Conservation (phyloP, 441 rosid genomes). For the Omphalea diandra region DNA sequence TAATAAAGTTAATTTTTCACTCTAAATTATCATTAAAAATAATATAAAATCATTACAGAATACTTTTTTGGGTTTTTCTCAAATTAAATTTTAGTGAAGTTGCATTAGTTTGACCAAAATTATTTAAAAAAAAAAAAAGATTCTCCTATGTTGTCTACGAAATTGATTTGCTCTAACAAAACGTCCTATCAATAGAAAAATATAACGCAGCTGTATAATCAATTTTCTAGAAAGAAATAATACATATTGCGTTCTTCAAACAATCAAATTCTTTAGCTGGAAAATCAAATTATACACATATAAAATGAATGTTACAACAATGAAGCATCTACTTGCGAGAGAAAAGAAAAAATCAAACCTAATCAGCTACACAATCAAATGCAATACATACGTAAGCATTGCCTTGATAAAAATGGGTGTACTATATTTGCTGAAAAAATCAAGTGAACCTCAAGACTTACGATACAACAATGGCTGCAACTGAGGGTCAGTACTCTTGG, state of each 20-base stretch:
- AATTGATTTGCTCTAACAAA: too few relatives aligned
- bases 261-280: slow-evolving; percentile 9
- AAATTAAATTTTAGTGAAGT: too few relatives aligned
- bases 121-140: too few relatives aligned
- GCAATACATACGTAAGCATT: not conserved
- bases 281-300: not conserved
- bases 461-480: slow-evolving; percentile 53
- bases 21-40: too few relatives aligned
- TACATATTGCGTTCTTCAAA: slow-evolving; percentile 6
- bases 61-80: too few relatives aligned
- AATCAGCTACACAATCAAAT: not conserved
- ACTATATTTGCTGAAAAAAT: not conserved
- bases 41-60: too few relatives aligned
- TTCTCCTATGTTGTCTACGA: too few relatives aligned
- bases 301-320: slow-evolving; percentile 8
- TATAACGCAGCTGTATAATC: too few relatives aligned
- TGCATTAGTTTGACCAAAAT: too few relatives aligned
- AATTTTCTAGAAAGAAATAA: too few relatives aligned
- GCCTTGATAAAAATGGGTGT: slow-evolving; percentile 26
- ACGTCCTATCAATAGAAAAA: too few relatives aligned
- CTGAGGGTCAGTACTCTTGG: slow-evolving; percentile 40
- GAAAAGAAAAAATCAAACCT: slow-evolving; percentile 18
- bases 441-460: slow-evolving; percentile 31
- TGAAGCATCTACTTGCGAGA: slow-evolving; percentile 9
- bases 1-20: too few relatives aligned